Evolutionary conservation across 352 stramenopile species (phyloP).

Genomic region (Globisporangium camurandrum): DNA sequence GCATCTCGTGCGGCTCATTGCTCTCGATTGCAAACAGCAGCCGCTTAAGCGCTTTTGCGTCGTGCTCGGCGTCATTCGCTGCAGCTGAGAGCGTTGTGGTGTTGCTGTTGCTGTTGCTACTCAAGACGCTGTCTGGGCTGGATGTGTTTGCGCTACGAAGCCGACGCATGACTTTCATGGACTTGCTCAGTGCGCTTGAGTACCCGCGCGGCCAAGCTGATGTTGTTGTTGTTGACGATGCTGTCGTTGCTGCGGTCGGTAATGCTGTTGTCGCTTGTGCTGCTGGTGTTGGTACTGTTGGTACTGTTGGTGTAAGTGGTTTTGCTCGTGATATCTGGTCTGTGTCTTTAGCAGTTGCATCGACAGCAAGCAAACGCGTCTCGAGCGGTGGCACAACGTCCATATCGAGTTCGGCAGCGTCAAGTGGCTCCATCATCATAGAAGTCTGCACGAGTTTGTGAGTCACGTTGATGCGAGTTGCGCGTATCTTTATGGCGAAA

Average conservation of each 20-base stretch:
- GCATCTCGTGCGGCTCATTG: slow-evolving; percentile 46
- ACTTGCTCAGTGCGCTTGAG: slow-evolving; percentile 40
- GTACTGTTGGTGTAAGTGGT: neutral
- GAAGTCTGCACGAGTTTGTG: neutral
- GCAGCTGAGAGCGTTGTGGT: neutral
- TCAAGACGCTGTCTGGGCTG: neutral
- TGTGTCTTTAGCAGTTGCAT: neutral
- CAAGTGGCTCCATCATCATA: slow-evolving; percentile 7
- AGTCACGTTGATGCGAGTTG: too few relatives aligned
- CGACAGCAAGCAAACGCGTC: neutral
- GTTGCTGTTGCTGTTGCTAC: slow-evolving; percentile 1
- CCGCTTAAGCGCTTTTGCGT: slow-evolving; percentile 13
- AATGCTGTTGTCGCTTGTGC: neutral
- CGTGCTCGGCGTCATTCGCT: slow-evolving; percentile 13
- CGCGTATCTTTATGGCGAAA: too few relatives aligned
- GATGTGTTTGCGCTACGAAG: neutral
- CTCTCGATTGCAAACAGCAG: slow-evolving; percentile 29
- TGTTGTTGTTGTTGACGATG: neutral
- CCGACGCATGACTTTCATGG: slow-evolving; percentile 39
- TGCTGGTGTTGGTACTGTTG: neutral
- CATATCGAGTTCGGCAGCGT: slow-evolving; percentile 1
- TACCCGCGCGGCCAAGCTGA: slow-evolving; percentile 17
- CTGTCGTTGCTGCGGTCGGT: neutral
- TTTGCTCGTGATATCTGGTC: neutral
- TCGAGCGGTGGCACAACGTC: neutral